Evolutionary conservation across 1,139 yeast species (phyloP), one percentile per base, ranked within the genome.

Genomic region (Hansenula anomala): DNA sequence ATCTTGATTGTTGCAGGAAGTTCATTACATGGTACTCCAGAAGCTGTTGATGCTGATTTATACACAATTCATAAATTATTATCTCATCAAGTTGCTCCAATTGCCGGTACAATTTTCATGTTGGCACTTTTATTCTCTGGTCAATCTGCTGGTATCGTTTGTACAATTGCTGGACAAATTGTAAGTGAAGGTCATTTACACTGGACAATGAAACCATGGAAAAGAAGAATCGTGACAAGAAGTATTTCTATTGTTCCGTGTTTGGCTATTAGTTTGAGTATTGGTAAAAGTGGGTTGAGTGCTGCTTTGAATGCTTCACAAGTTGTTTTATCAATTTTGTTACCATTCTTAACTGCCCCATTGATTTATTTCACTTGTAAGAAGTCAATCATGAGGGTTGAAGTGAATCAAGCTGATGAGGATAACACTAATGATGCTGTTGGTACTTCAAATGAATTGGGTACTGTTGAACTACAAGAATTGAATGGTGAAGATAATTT

Each of bases 81-180:
- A 28, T 67, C 76, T 1, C 52, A 58, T 29, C 71, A 74, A 36
- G 65, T 86, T 28, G 77, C 88, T 1, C 87, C 87, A 4, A 80
- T 74, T 3, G 90, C 84, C 1, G 95, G 94, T 24, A 79, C 87
- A 0, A 64, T 85, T 0, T 85, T 86, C 61, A 84, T 84, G 76
- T 62, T 84, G 33, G 92, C 95, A 0, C 65, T 86, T 48, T 63
- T 86, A 27, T 73, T 80, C 49, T 78, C 87, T 43, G 95, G 95
- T 10, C 87, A 83, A 54, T 78, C 87, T 44, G 90, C 95, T 0
- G 94, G 94, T 35, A 80, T 86, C 42, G 90, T 86, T 2, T 86
- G 95, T 57, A 86, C 95, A 0, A 81, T 86, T 61, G 87, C 94
- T 0, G 95, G 95, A 10, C 95, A 86, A 58, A 81, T 86, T 51